These are phyloP conservation scores for Phaseolus coccineus DNA, from an alignment of 331 rosid genomes.

Conservation along the genomic window DNA sequence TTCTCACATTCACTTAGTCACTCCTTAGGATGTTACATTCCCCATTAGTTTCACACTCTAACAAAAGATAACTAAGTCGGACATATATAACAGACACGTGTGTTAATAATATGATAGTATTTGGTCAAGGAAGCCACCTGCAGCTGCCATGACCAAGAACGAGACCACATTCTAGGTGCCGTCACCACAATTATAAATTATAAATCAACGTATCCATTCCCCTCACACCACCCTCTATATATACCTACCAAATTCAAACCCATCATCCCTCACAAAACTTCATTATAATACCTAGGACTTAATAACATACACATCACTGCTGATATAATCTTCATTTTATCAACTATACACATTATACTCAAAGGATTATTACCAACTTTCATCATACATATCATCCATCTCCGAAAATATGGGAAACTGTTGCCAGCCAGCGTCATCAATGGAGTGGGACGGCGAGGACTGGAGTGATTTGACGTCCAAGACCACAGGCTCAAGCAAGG, in stretches of 20 bases:
- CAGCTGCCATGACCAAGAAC: neutral
- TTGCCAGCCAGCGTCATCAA: slow-evolving; percentile 46
- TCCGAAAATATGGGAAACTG: slow-evolving; percentile 60
- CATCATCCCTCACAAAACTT: neutral
- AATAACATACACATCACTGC: neutral
- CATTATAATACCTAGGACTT: neutral
- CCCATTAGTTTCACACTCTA: neutral
- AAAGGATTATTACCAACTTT: neutral
- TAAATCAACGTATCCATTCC: neutral
- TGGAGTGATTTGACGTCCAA: slow-evolving; percentile 51
- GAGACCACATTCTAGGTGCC: neutral
- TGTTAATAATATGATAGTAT: neutral
- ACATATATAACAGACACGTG: neutral
- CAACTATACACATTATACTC: neutral
- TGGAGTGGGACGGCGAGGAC: slow-evolving; percentile 56
- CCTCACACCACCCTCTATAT: neutral
- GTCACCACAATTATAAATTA: neutral
- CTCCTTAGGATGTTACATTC: too few relatives aligned
- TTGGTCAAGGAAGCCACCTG: slow-evolving; percentile 2
- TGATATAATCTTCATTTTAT: too few relatives aligned
- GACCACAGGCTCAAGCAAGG: neutral
- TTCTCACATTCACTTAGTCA: too few relatives aligned
- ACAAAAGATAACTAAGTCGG: neutral
- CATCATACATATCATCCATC: neutral
- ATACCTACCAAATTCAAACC: neutral